phyloP scores from a whole-genome alignment of 495 filamentous ascomycete genomes.

The Annulohypoxylon nitens region DNA sequence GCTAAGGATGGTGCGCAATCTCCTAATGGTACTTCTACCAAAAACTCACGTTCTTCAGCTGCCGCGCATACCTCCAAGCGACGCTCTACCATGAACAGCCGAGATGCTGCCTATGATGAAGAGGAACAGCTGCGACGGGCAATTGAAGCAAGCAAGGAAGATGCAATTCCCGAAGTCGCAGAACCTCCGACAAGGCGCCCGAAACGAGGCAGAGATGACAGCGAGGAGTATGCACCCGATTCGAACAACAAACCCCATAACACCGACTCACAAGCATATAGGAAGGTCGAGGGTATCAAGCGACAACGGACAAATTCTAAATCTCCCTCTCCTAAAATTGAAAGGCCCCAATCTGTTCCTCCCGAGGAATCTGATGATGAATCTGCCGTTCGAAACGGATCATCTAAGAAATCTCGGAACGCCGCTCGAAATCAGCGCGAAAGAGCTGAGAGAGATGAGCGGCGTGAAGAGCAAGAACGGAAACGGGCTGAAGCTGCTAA shows the following conservation, averaged over 20 bases:
- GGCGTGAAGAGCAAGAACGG: constrained; percentile 77
- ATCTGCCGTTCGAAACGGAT: constrained; percentile 63
- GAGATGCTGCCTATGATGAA: constrained; percentile 94
- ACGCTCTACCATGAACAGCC: constrained; percentile 97
- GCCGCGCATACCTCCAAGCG: constrained; percentile 75
- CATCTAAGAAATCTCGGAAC: constrained; percentile 73
- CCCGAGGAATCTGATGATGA: constrained; percentile 81
- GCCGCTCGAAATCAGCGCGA: constrained; percentile 77
- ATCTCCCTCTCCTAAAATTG: constrained; percentile 69
- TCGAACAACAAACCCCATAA: not conserved
- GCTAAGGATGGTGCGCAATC: constrained; percentile 68
- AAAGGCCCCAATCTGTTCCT: constrained; percentile 63
- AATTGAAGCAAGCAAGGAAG: constrained; percentile 93
- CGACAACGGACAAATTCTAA: constrained; percentile 82
- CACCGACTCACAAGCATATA: constrained; percentile 39
- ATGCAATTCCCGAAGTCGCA: constrained; percentile 62
- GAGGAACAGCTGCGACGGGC: constrained; percentile 89
- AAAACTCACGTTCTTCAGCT: constrained; percentile 61
- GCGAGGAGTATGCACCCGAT: constrained; percentile 81
- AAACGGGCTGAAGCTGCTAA: constrained; percentile 76
- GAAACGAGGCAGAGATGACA: constrained; percentile 90
- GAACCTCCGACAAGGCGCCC: constrained; percentile 69
- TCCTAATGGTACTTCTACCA: constrained; percentile 62
- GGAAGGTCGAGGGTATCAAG: constrained; percentile 66
- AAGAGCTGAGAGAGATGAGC: constrained; percentile 79